Evolutionary conservation across 2,329 filamentous ascomycete genomes (phyloP), one percentile per base, ranked within the genome.

Genomic region (Trichoderma sp.): DNA sequence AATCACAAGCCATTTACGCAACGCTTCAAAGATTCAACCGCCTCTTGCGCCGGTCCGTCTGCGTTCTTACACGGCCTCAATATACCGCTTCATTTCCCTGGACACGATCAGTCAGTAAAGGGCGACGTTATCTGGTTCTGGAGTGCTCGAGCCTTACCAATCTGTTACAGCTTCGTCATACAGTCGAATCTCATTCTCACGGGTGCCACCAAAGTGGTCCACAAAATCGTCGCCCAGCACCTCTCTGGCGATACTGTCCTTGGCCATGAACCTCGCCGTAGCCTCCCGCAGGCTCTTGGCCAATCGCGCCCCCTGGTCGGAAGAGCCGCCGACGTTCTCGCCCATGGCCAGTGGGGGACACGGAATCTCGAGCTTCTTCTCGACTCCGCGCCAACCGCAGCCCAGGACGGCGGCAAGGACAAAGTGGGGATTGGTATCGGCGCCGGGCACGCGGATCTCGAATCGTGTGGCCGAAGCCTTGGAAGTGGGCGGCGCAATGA

Each of bases 151-250:
- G 8, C 90, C 92, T 81, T 86, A 95, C 94, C 95, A 98, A 81
- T 98, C 96, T 24, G 96, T 98, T 6, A 98, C 95, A 2, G 95
- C 95, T 81, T 98, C 95, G 77, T 98, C 95, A 92, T 93, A 99
- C 24, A 97, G 83, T 73, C 93, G 86, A 72, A 96, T 88, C 83
- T 99, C 96, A 82, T 99, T 95, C 81, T 97, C 92, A 74, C 96
- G 88, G 21, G 95, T 97, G 18, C 96, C 96, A 14, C 91, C 93
- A 84, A 91, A 99, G 81, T 98, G 96, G 18, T 98, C 95, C 3
- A 99, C 96, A 82, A 99, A 99, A 9, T 92, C 93, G 80, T 98
- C 92, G 0, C 96, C 96, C 81, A 99, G 93, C 0, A 97, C 93
- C 80, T 98, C 93, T 71, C 96, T 87, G n/a, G 96, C 96, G 18